phyloP scores from a whole-genome alignment of 2,329 filamentous ascomycete species.

The Colletotrichum scovillei region DNA sequence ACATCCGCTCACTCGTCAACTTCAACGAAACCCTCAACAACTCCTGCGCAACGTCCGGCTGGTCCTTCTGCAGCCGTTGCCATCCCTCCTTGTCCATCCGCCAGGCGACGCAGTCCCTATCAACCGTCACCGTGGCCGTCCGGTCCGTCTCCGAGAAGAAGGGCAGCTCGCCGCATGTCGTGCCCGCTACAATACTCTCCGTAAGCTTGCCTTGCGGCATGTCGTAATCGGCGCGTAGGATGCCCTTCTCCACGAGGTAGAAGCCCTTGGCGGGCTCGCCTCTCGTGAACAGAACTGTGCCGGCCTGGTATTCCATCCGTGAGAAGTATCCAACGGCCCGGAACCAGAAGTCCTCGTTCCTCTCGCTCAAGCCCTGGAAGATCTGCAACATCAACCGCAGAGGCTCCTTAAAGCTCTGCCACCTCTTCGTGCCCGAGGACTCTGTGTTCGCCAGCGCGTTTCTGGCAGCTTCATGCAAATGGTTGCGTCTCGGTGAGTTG shows the following conservation, averaged over 20 bases:
- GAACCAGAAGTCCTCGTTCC: slow-evolving; percentile 97
- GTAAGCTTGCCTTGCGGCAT: slow-evolving; percentile 89
- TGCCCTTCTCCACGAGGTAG: slow-evolving; percentile 89
- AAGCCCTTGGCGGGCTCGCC: slow-evolving; percentile 85
- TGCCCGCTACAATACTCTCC: slow-evolving; percentile 93
- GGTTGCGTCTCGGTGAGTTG: slow-evolving; percentile 83
- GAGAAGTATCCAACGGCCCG: slow-evolving; percentile 80
- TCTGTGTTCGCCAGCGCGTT: slow-evolving; percentile 78
- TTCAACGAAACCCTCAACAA: slow-evolving; percentile 89
- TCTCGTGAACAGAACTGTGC: slow-evolving; percentile 80
- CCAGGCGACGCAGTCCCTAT: slow-evolving; percentile 87
- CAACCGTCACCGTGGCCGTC: slow-evolving; percentile 87
- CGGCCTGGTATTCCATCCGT: slow-evolving; percentile 73
- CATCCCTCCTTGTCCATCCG: slow-evolving; percentile 78
- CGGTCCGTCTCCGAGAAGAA: slow-evolving; percentile 93
- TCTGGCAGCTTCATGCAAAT: slow-evolving; percentile 82
- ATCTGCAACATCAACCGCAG: slow-evolving; percentile 92
- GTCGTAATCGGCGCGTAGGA: slow-evolving; percentile 90
- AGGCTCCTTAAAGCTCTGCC: slow-evolving; percentile 90
- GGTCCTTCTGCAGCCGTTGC: slow-evolving; percentile 75
- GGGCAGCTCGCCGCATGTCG: slow-evolving; percentile 93
- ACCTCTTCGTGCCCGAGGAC: slow-evolving; percentile 70
- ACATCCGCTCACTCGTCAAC: slow-evolving; percentile 93
- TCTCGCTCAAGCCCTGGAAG: slow-evolving; percentile 87
- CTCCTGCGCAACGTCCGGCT: slow-evolving; percentile 85